phyloP scores from a whole-genome alignment of 805 yeast genomes.

The Saccharomycopsis synnaedendra region DNA sequence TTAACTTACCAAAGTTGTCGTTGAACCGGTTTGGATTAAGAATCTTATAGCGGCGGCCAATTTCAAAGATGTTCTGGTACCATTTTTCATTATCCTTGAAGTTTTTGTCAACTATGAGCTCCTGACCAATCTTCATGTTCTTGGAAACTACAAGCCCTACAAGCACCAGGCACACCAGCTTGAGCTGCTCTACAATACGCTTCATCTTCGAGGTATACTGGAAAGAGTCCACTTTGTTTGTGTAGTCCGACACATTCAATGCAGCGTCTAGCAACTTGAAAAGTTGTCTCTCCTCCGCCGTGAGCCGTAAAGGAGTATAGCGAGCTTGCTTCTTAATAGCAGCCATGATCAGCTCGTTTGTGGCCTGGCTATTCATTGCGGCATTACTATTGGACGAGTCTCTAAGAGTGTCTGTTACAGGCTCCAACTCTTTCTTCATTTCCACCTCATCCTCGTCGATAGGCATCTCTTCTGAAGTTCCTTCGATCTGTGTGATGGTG shows the following conservation, averaged over 20 bases:
- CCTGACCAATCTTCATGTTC: slow-evolving; percentile 58
- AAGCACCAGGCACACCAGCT: slow-evolving; percentile 67
- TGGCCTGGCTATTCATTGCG: neutral
- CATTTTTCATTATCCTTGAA: slow-evolving; percentile 61
- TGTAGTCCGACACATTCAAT: slow-evolving; percentile 65
- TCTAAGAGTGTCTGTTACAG: slow-evolving; percentile 8
- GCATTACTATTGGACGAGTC: slow-evolving; percentile 12
- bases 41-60: slow-evolving; percentile 71
- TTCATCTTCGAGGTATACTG: slow-evolving; percentile 57
- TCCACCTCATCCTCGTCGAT: slow-evolving; percentile 8
- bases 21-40: slow-evolving; percentile 80
- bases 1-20: slow-evolving; percentile 66
- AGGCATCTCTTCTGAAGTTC: slow-evolving; percentile 16
- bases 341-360: slow-evolving; percentile 21
- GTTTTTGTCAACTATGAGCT: slow-evolving; percentile 51
- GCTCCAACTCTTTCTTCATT: slow-evolving; percentile 16
- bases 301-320: slow-evolving; percentile 60
- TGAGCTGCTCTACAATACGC: slow-evolving; percentile 59
- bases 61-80: slow-evolving; percentile 62
- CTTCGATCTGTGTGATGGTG: slow-evolving; percentile 21
- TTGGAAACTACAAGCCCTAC: slow-evolving; percentile 75
- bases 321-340: slow-evolving; percentile 33
- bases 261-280: slow-evolving; percentile 65
- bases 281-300: slow-evolving; percentile 57
- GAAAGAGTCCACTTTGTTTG: slow-evolving; percentile 65